Conservation (phyloP, 495 filamentous ascomycete genomes). For the Neohortaea acidophila region DNA sequence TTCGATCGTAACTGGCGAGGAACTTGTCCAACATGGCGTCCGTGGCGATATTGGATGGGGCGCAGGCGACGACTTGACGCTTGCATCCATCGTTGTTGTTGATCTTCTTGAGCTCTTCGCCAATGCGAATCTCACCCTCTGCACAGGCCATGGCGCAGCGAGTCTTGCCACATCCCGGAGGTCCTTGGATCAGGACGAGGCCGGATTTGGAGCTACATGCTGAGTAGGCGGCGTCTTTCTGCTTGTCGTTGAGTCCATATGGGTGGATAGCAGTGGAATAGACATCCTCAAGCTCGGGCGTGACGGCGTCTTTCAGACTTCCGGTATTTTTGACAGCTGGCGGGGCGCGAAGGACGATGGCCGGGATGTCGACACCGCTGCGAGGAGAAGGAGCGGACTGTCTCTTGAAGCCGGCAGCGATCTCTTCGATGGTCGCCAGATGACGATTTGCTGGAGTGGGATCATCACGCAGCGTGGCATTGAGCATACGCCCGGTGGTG, state of each 20-base stretch:
- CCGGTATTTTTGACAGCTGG: not conserved
- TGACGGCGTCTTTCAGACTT: not conserved
- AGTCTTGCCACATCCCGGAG: not conserved
- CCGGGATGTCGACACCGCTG: not conserved
- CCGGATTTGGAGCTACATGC: not conserved
- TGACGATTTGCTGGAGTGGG: not conserved
- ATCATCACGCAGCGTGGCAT: not conserved
- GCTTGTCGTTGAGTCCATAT: not conserved
- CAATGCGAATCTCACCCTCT: no score
- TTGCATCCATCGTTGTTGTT: not conserved
- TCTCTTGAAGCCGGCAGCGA: not conserved
- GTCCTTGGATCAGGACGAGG: not conserved
- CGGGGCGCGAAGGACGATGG: not conserved
- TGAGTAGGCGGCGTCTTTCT: not conserved
- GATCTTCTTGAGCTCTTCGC: not conserved
- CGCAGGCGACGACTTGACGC: not conserved
- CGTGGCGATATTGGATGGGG: not conserved
- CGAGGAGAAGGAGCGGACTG: not conserved
- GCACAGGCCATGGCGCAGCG: not conserved
- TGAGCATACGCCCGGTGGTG: not conserved
- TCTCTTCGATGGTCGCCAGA: not conserved
- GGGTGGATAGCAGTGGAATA: not conserved
- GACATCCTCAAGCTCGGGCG: not conserved
- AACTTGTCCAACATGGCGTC: not conserved
- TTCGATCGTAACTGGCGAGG: not conserved